Evolutionary conservation across 2,329 filamentous ascomycete species (phyloP).

Genomic region (Chaetomium globosum): DNA sequence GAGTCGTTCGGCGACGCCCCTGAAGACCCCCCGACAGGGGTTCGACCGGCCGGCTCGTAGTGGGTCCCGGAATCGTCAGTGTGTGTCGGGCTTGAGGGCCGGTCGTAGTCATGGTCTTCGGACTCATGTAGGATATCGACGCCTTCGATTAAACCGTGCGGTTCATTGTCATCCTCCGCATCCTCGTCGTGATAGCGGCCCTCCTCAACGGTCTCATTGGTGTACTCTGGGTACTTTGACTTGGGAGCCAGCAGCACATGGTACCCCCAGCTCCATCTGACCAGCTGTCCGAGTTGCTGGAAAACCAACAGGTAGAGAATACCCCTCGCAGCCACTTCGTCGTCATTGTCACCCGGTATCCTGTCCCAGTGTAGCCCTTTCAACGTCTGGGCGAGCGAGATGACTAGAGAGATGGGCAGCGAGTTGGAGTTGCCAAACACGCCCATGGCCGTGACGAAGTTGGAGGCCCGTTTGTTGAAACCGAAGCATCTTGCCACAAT

Average conservation of each 20-base stretch:
- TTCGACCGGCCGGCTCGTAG: conserved; percentile 60
- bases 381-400: conserved; percentile 90
- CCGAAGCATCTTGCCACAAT: conserved; percentile 73
- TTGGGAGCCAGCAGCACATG: conserved; percentile 89
- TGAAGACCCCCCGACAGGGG: conserved; percentile 56
- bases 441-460: conserved; percentile 97
- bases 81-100: conserved; percentile 38
- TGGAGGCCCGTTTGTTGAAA: conserved; percentile 81
- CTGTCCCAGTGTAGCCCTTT: conserved; percentile 91
- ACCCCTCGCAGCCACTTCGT: conserved; percentile 88
- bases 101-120: conserved; percentile 37
- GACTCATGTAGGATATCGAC: conserved; percentile 49
- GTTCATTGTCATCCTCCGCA: conserved; percentile 48
- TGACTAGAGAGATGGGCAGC: conserved; percentile 90
- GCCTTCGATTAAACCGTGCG: conserved; percentile 50
- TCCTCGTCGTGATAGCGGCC: conserved; percentile 59
- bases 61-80: conserved; percentile 53
- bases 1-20: conserved; percentile 53
- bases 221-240: conserved; percentile 68
- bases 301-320: conserved; percentile 97
- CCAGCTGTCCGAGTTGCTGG: conserved; percentile 91
- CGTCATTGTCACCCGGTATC: conserved; percentile 88
- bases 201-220: conserved; percentile 56
- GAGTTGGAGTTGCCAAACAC: conserved; percentile 97
- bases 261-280: conserved; percentile 98